phyloP scores from a whole-genome alignment of 176 grass and related monocot species.

The Zea luxurians region DNA sequence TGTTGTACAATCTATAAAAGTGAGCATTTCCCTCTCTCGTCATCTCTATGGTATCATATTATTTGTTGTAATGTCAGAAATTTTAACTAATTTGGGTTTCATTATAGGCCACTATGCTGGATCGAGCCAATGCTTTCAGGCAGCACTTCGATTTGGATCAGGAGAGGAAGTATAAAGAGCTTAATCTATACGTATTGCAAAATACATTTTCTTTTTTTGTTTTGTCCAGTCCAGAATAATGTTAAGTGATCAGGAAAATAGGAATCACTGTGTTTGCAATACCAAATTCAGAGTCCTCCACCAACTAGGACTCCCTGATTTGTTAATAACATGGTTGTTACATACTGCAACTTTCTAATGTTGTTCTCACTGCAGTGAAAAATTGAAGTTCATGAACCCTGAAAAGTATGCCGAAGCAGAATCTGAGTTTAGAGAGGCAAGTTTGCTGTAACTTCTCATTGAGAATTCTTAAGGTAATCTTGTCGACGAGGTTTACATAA shows the following conservation, averaged over 20 bases:
- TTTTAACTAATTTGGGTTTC: no score
- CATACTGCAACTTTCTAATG: conserved; percentile 14
- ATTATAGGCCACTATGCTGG: no score
- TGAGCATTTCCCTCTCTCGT: conserved; percentile 26
- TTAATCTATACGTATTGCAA: no score
- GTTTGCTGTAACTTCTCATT: conserved; percentile 2
- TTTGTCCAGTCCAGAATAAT: no score
- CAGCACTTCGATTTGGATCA: no score
- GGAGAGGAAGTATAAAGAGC: no score
- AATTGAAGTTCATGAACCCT: conserved; percentile 53
- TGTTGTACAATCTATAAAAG: conserved; percentile 90
- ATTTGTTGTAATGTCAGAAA: no score
- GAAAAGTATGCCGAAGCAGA: conserved; percentile 54
- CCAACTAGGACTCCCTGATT: not conserved
- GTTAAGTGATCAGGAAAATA: no score
- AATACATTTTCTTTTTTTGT: no score
- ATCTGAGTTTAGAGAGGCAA: conserved; percentile 78
- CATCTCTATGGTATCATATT: not conserved
- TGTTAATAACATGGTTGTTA: not conserved
- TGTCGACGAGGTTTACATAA: not conserved
- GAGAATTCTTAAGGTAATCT: conserved; percentile 4
- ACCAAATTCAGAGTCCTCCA: conserved; percentile 2
- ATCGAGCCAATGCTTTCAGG: no score
- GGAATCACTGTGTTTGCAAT: not conserved
- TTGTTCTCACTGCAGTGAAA: conserved; percentile 60